These are phyloP conservation scores for Zopfia rhizophila DNA, from an alignment of 2,329 filamentous ascomycete species.

Conservation along the genomic window DNA sequence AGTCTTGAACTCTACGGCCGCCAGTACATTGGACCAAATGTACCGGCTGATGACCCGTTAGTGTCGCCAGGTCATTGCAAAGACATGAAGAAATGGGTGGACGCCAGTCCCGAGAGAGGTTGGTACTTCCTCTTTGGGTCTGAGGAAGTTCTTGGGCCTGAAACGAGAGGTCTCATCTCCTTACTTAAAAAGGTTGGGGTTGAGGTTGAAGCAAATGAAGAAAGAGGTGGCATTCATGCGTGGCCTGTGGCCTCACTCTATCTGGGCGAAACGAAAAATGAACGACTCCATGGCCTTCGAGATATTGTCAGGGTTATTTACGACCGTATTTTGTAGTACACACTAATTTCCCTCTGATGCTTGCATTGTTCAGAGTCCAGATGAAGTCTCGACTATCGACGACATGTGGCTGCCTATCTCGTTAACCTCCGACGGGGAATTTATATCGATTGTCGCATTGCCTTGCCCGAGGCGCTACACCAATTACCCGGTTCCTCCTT, in stretches of 20 bases:
- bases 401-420: too few species aligned
- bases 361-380: too few species aligned
- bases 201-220: slow-evolving; percentile 67
- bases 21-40: slow-evolving; percentile 70
- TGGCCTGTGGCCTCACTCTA: slow-evolving; percentile 80
- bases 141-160: slow-evolving; percentile 80
- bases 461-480: too few species aligned
- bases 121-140: slow-evolving; percentile 77
- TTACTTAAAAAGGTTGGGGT: slow-evolving; percentile 65
- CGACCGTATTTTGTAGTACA: slow-evolving; percentile 34
- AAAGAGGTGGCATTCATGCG: slow-evolving; percentile 77
- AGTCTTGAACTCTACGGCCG: slow-evolving; percentile 75
- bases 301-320: slow-evolving; percentile 54
- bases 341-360: too few species aligned
- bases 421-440: too few species aligned
- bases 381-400: too few species aligned
- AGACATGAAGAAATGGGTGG: slow-evolving; percentile 72
- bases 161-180: slow-evolving; percentile 70
- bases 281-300: slow-evolving; percentile 59
- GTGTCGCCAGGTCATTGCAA: slow-evolving; percentile 78
- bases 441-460: too few species aligned
- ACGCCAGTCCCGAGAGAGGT: slow-evolving; percentile 72
- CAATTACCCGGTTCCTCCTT: too few species aligned
- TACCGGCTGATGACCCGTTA: slow-evolving; percentile 63
- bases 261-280: slow-evolving; percentile 59